These are phyloP conservation scores for Jacaranda mimosifolia DNA, from an alignment of 257 asterid genomes.

Conservation along the genomic window DNA sequence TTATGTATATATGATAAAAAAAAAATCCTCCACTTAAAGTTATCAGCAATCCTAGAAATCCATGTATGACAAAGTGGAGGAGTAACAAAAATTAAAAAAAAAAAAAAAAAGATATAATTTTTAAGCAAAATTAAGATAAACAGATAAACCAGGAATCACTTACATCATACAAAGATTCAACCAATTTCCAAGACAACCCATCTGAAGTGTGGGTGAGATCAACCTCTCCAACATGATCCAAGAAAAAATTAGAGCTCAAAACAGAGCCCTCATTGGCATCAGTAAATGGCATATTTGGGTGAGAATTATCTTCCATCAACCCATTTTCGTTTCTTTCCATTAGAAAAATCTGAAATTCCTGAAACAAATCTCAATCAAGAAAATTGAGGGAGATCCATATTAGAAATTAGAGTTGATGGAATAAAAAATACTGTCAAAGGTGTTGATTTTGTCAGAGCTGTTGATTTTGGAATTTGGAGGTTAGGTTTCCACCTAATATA, in stretches of 20 bases:
- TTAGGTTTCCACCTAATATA: conserved; percentile 1
- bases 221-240: conserved; percentile 78
- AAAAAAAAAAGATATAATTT: neutral
- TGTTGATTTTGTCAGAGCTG: conserved; percentile 8
- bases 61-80: conserved; percentile 5
- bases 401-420: conserved; percentile 9
- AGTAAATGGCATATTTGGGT: conserved; percentile 43
- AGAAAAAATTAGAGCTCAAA: conserved; percentile 60
- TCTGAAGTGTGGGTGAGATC: conserved; percentile 63
- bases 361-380: conserved; percentile 33
- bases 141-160: conserved; percentile 36
- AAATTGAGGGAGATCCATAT: conserved; percentile 23
- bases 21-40: neutral
- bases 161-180: conserved; percentile 58
- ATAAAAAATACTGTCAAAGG: neutral
- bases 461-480: conserved; percentile 37
- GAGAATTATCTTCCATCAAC: conserved; percentile 44
- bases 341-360: conserved; percentile 27
- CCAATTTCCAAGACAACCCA: conserved; percentile 72
- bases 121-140: neutral
- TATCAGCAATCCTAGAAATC: neutral
- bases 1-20: neutral
- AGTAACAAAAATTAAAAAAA: neutral
- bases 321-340: conserved; percentile 64
- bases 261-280: conserved; percentile 46